Base-by-base conservation (phyloP, 2,329 filamentous ascomycete species). In the Pyrenophora tritici-repentis region DNA sequence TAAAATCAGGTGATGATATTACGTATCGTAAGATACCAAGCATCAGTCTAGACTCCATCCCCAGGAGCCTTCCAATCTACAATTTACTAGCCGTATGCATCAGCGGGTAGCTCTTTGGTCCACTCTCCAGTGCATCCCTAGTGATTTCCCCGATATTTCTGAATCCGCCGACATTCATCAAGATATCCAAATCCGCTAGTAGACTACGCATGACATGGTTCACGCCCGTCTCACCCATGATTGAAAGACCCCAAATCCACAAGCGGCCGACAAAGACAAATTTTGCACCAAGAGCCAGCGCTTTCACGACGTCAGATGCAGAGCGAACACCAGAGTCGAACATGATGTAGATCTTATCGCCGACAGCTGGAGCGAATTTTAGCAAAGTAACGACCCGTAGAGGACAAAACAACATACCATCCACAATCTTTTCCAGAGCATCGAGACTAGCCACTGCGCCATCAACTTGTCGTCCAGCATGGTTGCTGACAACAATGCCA, bases 401-500 rank as follows among this genome's bases (percentile, higher is more conserved):
- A 20, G 22, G 10, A 4, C 12, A 17, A 20, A 16, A 22, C n/a
- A 24, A 61, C 72, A 60, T 59, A 77, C 76, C 78, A 56, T 78
- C 73, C 2, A 78, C 79, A 49, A 86, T 86, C 50, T 79, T 80
- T 72, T 86, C 82, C 56, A 86, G 61, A 1, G 82, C 82, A 65
- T 86, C 84, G 42, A 86, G 67, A 61, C 79, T 83, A 10, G 79
- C 83, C 48, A 83, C 75, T 2, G 83, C 83, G 0, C 83, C 83
- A 58, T 86, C 84, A 2, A 86, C 81, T 68, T 86, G 83, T 16
- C 87, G 72, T 0, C 87, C 87, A 1, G 87, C 88, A 66, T 91
- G 88, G 59, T 91, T 91, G 12, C 80, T 83, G 1, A 90, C 76
- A 1, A 90, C 79, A 40, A 91, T 87, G 0, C 84, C 87, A 58